These are phyloP conservation scores for Hsuehochloa calcarea DNA, from an alignment of 176 grass and related monocot genomes.

Conservation along the genomic window DNA sequence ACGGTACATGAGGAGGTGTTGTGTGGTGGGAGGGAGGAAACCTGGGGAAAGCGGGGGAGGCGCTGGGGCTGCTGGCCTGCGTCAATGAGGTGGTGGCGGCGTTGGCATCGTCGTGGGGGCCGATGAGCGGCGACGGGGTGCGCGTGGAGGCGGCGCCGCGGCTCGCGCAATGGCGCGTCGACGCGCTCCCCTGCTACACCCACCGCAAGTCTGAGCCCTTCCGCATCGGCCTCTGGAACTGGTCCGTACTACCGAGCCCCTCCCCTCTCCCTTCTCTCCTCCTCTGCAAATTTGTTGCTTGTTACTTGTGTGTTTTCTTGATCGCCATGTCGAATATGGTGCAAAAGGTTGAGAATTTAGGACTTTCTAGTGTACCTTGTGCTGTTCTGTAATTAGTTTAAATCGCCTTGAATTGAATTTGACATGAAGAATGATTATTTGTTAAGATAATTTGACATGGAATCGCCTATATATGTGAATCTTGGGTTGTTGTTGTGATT, in stretches of 20 bases:
- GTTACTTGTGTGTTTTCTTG: not conserved
- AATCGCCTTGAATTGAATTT: not conserved
- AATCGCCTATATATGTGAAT: not conserved
- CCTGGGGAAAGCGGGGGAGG: slow-evolving; percentile 80
- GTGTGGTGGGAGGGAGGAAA: slow-evolving; percentile 38
- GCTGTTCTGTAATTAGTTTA: not conserved
- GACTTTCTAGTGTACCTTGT: not conserved
- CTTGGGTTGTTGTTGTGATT: not conserved
- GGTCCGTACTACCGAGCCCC: slow-evolving; percentile 28
- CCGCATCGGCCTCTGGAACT: slow-evolving; percentile 96
- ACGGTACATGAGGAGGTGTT: slow-evolving; percentile 53
- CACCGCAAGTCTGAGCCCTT: slow-evolving; percentile 92
- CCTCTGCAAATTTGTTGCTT: not conserved
- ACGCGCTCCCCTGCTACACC: slow-evolving; percentile 67
- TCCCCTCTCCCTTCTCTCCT: not conserved
- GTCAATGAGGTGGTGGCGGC: slow-evolving; percentile 96
- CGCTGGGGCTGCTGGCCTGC: slow-evolving; percentile 83
- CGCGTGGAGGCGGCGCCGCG: slow-evolving; percentile 78
- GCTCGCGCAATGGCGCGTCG: slow-evolving; percentile 92
- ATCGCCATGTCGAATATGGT: not conserved
- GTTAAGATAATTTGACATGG: not conserved
- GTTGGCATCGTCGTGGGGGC: slow-evolving; percentile 55
- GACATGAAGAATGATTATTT: not conserved
- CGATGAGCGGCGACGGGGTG: slow-evolving; percentile 56
- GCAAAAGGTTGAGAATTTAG: not conserved